Base-by-base conservation (phyloP, 1,139 yeast genomes). In the Hemisphaericaspora xylanilytica region DNA sequence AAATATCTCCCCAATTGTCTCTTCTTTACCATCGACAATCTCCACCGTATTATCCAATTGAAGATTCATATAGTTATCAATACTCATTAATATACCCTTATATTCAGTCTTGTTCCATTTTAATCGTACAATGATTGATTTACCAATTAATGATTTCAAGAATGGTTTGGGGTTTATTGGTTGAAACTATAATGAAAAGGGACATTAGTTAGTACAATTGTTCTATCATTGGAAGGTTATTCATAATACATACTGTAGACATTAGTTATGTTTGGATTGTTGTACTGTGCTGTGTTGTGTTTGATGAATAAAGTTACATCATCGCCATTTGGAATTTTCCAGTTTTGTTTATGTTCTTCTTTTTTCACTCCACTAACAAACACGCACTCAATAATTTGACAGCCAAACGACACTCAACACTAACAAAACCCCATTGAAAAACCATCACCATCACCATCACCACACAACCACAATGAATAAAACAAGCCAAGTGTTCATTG, bases 101-200 rank as follows among this genome's bases (percentile, higher is more conserved):
- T 92, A 92, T 58, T 89, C 95, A n/a, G 96, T 85, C 48, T 78
- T 79, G 56, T 89, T 92, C 85, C 96, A 94, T 61, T 92, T 92
- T 46, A 92, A 74, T 40, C 92, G 78, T n/a, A 92, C 95, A n/a
- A 83, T 65, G 12, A 92, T 89, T 16, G 67, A 69, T 45, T 81
- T 74, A 42, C 84, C 82, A 15, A 85, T 71, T 34, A 92, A 75
- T 17, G 85, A 82, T 46, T 84, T 84, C 39, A 92, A 68, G 52
- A 84, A 92, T 22, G 97, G 97, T 59, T 86, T 89, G 17, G 98
- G 98, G 56, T 90, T 90, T 14, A 84, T 70, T 12, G 94, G 94
- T 47, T 80, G 81, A 49, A 84, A 78, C 84, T 75, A 45, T 16
- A 17, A n/a, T 29, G 24, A 9, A n/a, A n/a, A n/a, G n/a, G n/a